Evolutionary conservation across 1,284 basidiomycete species (phyloP).

Genomic region (Irpex sp.): DNA sequence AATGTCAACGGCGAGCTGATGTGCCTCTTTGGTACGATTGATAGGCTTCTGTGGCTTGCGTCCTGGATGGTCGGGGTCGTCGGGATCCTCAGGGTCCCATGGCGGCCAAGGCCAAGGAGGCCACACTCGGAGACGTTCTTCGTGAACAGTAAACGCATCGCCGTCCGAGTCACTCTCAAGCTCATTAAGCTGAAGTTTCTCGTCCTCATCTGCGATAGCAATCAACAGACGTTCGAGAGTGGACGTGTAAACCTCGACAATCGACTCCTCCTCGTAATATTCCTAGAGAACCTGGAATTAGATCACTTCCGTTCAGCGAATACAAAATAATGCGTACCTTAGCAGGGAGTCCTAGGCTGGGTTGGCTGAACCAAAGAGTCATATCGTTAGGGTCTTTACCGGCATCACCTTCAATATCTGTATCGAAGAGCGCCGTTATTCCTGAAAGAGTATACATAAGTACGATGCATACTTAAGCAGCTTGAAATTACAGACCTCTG

Average conservation of each 20-base stretch:
- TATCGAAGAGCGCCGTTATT: conserved; percentile 75
- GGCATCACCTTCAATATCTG: conserved; percentile 84
- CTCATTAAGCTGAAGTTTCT: conserved; percentile 31
- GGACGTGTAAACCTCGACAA: conserved; percentile 68
- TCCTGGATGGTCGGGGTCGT: conserved; percentile 39
- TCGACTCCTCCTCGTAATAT: conserved; percentile 83
- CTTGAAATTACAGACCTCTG: conserved; percentile 46
- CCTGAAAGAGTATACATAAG: conserved; percentile 37
- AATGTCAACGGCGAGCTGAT: conserved; percentile 69
- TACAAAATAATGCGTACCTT: conserved; percentile 48
- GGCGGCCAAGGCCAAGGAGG: conserved; percentile 89
- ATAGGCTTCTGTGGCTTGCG: conserved; percentile 29
- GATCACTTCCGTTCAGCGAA: background rate
- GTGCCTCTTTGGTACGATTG: conserved; percentile 43
- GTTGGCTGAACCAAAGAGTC: conserved; percentile 85
- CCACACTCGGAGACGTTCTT: conserved; percentile 60
- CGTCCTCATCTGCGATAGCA: conserved; percentile 52
- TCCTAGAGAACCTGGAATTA: conserved; percentile 45
- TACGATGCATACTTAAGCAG: background rate
- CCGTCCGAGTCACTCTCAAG: conserved; percentile 10
- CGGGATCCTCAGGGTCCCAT: conserved; percentile 62
- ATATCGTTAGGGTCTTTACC: conserved; percentile 88
- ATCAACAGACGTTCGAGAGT: conserved; percentile 70
- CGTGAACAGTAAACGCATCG: conserved; percentile 42
- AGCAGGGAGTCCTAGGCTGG: conserved; percentile 82